Evolutionary conservation across 805 yeast genomes (phyloP).

Genomic region (Candida succiphila): DNA sequence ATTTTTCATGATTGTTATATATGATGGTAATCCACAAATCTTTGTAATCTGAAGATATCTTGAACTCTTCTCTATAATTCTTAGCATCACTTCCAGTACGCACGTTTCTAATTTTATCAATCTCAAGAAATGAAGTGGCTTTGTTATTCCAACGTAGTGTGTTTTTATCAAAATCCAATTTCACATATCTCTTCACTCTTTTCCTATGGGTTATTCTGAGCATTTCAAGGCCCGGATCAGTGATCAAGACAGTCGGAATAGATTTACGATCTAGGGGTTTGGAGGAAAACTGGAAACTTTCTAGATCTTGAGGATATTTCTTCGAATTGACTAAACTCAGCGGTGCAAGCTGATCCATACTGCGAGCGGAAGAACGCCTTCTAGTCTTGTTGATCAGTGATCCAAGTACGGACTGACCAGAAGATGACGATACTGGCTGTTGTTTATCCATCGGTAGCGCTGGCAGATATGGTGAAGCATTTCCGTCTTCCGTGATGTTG

Average conservation of each 20-base stretch:
- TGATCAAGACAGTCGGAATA: conserved; percentile 35
- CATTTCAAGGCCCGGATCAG: conserved; percentile 47
- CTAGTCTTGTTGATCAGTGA: too few species aligned
- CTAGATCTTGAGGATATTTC: not conserved
- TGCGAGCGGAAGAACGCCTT: too few species aligned
- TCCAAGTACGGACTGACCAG: too few species aligned
- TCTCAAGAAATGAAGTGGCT: conserved; percentile 30
- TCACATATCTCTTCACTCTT: conserved; percentile 46
- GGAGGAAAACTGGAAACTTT: too few species aligned
- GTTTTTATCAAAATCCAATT: conserved; percentile 45
- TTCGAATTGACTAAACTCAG: too few species aligned
- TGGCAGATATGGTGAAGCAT: too few species aligned
- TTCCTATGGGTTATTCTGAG: conserved; percentile 65
- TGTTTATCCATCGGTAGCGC: too few species aligned
- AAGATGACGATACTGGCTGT: too few species aligned
- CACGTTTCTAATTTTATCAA: conserved; percentile 58
- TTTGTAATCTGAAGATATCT: conserved; percentile 55
- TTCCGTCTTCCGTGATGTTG: too few species aligned
- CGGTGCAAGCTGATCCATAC: too few species aligned
- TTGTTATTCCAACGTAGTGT: conserved; percentile 48
- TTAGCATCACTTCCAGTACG: conserved; percentile 62
- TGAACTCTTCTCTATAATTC: conserved; percentile 79
- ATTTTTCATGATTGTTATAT: conserved; percentile 47
- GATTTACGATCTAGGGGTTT: conserved; percentile 17
- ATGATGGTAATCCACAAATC: conserved; percentile 74